Evolutionary conservation across 805 yeast genomes (phyloP).

Genomic region (Metahyphopichia silvanorum): DNA sequence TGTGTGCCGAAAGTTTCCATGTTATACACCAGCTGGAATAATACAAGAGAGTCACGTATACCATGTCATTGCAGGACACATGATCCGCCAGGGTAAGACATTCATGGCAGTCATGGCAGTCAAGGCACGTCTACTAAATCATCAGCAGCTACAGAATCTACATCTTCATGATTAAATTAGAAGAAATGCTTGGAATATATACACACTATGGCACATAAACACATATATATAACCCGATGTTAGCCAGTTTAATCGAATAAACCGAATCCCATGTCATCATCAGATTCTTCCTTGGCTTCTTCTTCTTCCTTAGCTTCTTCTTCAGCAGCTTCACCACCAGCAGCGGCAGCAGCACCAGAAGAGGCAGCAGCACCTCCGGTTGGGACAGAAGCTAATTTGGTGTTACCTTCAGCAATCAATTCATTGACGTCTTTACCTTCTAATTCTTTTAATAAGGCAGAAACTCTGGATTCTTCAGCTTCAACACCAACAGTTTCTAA

Average conservation of each 20-base stretch:
- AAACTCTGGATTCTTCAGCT: conserved; percentile 84
- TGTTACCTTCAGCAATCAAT: conserved; percentile 90
- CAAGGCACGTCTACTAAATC: no score
- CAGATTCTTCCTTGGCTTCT: conserved; percentile 57
- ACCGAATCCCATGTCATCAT: conserved; percentile 91
- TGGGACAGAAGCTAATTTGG: conserved; percentile 97
- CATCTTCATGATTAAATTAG: no score
- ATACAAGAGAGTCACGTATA: no score
- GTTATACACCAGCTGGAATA: no score
- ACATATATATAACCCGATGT: conserved; percentile 1
- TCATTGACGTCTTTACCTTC: conserved; percentile 92
- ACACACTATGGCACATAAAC: no score
- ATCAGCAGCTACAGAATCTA: no score
- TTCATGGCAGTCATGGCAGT: no score
- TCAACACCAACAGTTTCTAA: conserved; percentile 95
- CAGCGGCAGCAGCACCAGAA: conserved; percentile 66
- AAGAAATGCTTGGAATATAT: no score
- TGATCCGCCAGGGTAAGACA: no score
- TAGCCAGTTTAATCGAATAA: conserved; percentile 79
- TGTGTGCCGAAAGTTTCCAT: no score
- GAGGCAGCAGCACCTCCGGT: conserved; percentile 96
- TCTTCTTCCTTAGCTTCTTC: conserved; percentile 73
- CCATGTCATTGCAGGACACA: no score
- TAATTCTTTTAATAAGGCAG: conserved; percentile 75
- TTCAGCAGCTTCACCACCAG: conserved; percentile 67